Percentiles rank a stretch among this genome's conserved stretches.
Evolutionary conservation across 2,329 filamentous ascomycete genomes (phyloP).

Genomic region (Hymenoscyphus scutula): DNA sequence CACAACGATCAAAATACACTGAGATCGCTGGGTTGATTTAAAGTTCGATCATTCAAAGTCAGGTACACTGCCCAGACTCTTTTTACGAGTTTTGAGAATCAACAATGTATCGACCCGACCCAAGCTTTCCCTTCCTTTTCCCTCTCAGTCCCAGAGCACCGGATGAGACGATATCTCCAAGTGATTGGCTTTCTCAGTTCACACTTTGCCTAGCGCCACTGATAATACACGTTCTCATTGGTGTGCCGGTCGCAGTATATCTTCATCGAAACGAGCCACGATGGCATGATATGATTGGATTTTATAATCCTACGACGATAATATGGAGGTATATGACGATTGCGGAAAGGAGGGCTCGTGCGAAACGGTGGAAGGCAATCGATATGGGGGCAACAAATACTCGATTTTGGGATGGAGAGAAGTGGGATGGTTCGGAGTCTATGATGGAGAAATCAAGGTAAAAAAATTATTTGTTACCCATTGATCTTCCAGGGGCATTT

Average conservation of each 20-base stretch:
- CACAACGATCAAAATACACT: too few species aligned
- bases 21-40: too few species aligned
- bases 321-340: conserved; percentile 10
- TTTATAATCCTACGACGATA: conserved; percentile 38
- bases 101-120: too few species aligned
- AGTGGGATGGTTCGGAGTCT: conserved; percentile 38
- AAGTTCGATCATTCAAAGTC: too few species aligned
- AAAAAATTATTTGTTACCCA: background rate
- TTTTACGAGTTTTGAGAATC: too few species aligned
- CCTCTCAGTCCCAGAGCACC: background rate
- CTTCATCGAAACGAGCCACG: conserved; percentile 22
- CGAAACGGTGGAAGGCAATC: conserved; percentile 30
- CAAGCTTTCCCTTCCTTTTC: background rate
- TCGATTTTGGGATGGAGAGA: conserved; percentile 37
- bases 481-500: too few species aligned
- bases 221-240: conserved; percentile 35
- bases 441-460: conserved; percentile 23
- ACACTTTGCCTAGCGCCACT: conserved; percentile 37
- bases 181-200: conserved; percentile 35
- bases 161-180: conserved; percentile 17
- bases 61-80: too few species aligned
- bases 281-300: conserved; percentile 35
- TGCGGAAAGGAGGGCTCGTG: conserved; percentile 34
- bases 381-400: conserved; percentile 38
- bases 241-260: conserved; percentile 28